Evolutionary conservation across 106 monocot genomes (phyloP), one percentile per base, ranked within the genome.

Genomic region (Acanthochlamys bracteata): DNA sequence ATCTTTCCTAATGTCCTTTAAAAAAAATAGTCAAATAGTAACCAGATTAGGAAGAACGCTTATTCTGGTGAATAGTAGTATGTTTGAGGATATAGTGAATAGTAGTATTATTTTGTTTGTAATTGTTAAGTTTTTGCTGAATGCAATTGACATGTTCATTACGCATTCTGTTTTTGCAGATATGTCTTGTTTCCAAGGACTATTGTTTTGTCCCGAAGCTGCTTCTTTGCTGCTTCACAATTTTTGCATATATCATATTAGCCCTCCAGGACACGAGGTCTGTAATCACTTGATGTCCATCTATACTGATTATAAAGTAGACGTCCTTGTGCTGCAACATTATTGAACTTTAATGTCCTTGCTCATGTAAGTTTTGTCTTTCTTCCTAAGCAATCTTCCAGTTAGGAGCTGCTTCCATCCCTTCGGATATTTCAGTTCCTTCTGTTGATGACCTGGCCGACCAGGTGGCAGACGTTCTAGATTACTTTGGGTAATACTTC

Each of bases 131-230:
- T 45, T 49, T 4, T 49, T 1, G 49, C 12, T 4, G 15, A 17
- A 12, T 49, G 12, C 17, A 17, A 49, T 49, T 14, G 3, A 10
- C 2, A 49, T 10, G 9, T 9, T 49, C 17, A 14, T 49, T 49
- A 4, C 17, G 3, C 10, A 1, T 49, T 49, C 61, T 52, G 39
- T 27, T 60, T 75, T 0, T 40, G 7, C 72, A 88, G 88, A 88
- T 75, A 75, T 84, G 80, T 88, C 84, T 15, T 88, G 88, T 60
- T 88, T 88, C 43, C 84, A 84, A 81, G 88, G 83, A 69, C 68
- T 84, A 65, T 56, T 89, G 46, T 89, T 81, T 67, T 89, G 81
- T 51, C 81, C 78, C 15, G 81, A 81, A 69, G 81, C 81, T 66
- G 63, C 75, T 49, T 73, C 81, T 39, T 68, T 89, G 60, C 61